phyloP scores from a whole-genome alignment of 306 rosid genomes.

The Fagus crenata region DNA sequence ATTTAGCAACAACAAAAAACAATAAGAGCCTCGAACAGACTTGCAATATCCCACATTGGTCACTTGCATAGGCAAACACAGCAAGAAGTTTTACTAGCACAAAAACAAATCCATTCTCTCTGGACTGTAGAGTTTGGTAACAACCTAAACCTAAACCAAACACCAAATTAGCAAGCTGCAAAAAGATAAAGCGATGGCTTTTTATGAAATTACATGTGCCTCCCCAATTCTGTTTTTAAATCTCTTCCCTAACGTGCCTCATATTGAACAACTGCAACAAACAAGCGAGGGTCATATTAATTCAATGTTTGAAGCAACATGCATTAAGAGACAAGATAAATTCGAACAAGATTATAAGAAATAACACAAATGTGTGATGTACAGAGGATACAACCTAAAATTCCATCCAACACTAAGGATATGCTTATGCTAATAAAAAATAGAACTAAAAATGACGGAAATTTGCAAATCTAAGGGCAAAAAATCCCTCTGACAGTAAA shows the following conservation, averaged over 20 bases:
- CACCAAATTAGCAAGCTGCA: no score
- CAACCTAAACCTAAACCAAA: no score
- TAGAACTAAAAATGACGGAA: neutral
- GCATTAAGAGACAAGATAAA: neutral
- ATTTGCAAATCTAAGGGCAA: no score
- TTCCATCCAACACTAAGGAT: neutral
- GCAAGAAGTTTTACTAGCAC: no score
- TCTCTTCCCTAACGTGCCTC: neutral
- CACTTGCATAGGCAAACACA: no score
- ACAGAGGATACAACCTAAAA: neutral
- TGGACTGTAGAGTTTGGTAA: no score
- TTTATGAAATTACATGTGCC: neutral
- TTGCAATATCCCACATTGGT: no score
- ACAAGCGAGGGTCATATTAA: neutral
- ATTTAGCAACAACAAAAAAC: no score
- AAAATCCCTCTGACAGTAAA: neutral
- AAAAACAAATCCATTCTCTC: no score
- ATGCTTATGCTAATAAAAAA: no score
- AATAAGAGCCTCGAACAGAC: no score
- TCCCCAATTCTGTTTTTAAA: neutral
- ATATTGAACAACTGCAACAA: slow-evolving; percentile 1
- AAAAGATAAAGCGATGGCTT: no score
- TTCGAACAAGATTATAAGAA: neutral
- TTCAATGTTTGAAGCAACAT: neutral
- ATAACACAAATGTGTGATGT: neutral